Evolutionary conservation across 768 basidiomycete species (phyloP).

Genomic region (Pholiota conissans): DNA sequence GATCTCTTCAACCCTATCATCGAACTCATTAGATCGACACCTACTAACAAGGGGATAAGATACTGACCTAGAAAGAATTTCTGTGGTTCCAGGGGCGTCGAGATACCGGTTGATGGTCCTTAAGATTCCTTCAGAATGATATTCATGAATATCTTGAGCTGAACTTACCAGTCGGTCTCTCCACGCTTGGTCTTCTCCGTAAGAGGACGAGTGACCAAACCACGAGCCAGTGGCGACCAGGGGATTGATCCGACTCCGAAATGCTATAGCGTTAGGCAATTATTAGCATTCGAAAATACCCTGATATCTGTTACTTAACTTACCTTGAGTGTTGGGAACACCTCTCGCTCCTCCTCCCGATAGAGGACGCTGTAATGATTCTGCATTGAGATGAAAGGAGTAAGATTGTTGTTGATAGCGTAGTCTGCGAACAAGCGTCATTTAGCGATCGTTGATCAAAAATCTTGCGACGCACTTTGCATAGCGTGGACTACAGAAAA

Average conservation of each 20-base stretch:
- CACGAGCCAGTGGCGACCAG: constrained; percentile 59
- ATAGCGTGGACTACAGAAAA: constrained; percentile 45
- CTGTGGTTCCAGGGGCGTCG: constrained; percentile 27
- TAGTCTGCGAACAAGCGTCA: constrained; percentile 45
- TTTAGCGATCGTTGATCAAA: background rate
- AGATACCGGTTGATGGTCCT: constrained; percentile 19
- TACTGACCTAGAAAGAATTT: constrained; percentile 38
- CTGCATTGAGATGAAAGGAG: constrained; percentile 68
- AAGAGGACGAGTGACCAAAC: constrained; percentile 49
- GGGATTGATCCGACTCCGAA: constrained; percentile 58
- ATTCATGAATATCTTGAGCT: background rate
- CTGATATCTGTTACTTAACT: too few species aligned
- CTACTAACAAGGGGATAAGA: background rate
- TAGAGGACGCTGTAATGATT: constrained; percentile 62
- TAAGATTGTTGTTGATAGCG: constrained; percentile 55
- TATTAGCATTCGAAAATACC: background rate
- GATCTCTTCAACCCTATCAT: constrained; percentile 49
- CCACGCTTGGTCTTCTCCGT: constrained; percentile 39
- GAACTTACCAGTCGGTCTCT: constrained; percentile 34
- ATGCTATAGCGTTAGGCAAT: constrained; percentile 24
- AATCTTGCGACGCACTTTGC: constrained; percentile 42
- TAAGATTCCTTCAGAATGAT: background rate
- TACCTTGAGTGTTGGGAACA: constrained; percentile 60
- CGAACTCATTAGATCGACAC: background rate
- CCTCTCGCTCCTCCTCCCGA: constrained; percentile 63